These are phyloP conservation scores for Chaetomium sp. DNA, from an alignment of 2,329 filamentous ascomycete species.

Conservation along the genomic window DNA sequence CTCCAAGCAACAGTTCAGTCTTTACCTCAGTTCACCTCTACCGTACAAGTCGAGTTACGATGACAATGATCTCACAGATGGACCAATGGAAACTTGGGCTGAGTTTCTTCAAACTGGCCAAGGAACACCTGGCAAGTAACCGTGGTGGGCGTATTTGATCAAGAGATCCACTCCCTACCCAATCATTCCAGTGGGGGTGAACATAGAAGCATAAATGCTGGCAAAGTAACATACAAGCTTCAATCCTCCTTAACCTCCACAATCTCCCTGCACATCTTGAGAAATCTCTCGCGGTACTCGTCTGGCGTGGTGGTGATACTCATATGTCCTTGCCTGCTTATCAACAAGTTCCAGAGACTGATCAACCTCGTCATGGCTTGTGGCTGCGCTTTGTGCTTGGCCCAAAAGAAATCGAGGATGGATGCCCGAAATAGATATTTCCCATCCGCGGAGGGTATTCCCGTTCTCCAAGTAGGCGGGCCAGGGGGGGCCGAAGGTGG, in stretches of 20 bases:
- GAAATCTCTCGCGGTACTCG: constrained; percentile 56
- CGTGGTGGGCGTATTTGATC: too few species aligned
- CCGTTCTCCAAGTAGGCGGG: constrained; percentile 53
- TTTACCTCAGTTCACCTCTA: too few species aligned
- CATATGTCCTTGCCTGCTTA: constrained; percentile 63
- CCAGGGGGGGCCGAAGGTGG: constrained; percentile 30
- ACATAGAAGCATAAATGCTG: too few species aligned
- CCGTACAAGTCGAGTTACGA: too few species aligned
- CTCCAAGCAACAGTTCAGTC: too few species aligned
- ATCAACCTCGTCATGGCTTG: constrained; percentile 60
- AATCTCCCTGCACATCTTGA: constrained; percentile 39
- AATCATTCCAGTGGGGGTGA: too few species aligned
- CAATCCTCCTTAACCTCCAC: constrained; percentile 26
- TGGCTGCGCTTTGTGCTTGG: constrained; percentile 62
- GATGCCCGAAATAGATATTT: constrained; percentile 62
- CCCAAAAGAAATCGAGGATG: constrained; percentile 73
- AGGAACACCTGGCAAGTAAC: too few species aligned
- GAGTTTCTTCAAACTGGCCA: too few species aligned
- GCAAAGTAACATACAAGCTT: neutral
- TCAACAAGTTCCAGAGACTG: constrained; percentile 51
- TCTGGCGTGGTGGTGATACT: constrained; percentile 63
- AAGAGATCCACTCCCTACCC: too few species aligned
- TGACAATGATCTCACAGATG: too few species aligned
- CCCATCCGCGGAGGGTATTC: constrained; percentile 53
- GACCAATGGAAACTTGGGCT: too few species aligned